These are phyloP conservation scores for Euryodendron excelsum DNA, from an alignment of 148 eudicot species.

Conservation along the genomic window DNA sequence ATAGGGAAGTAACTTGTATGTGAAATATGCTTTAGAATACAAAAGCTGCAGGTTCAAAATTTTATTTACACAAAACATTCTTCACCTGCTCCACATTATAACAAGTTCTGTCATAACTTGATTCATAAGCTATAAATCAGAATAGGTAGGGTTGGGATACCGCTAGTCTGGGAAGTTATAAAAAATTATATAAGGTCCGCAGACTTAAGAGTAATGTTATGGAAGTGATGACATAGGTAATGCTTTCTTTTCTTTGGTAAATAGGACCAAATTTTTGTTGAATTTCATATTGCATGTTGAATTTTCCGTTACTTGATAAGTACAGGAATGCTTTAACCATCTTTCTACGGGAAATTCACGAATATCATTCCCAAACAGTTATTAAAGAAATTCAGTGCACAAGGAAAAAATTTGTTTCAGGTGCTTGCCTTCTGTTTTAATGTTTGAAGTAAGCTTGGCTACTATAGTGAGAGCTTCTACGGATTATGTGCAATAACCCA, in stretches of 20 bases:
- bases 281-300: background rate
- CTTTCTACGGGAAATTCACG: background rate
- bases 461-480: too few species aligned
- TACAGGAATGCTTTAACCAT: background rate
- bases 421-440: too few species aligned
- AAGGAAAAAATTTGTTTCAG: too few species aligned
- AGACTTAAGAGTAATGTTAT: background rate
- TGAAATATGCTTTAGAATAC: background rate
- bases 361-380: background rate
- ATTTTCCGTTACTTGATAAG: background rate
- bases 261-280: background rate
- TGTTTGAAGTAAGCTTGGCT: too few species aligned
- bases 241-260: constrained; percentile 4
- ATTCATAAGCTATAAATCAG: background rate
- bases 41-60: background rate
- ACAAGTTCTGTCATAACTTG: background rate
- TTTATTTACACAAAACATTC: background rate
- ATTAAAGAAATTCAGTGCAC: background rate
- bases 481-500: too few species aligned
- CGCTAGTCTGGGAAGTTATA: background rate
- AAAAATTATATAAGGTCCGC: background rate
- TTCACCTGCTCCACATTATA: background rate
- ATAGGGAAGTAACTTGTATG: background rate
- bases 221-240: background rate
- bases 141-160: background rate